These are phyloP conservation scores for Xylaria scruposa DNA, from an alignment of 495 filamentous ascomycete genomes.

Conservation along the genomic window DNA sequence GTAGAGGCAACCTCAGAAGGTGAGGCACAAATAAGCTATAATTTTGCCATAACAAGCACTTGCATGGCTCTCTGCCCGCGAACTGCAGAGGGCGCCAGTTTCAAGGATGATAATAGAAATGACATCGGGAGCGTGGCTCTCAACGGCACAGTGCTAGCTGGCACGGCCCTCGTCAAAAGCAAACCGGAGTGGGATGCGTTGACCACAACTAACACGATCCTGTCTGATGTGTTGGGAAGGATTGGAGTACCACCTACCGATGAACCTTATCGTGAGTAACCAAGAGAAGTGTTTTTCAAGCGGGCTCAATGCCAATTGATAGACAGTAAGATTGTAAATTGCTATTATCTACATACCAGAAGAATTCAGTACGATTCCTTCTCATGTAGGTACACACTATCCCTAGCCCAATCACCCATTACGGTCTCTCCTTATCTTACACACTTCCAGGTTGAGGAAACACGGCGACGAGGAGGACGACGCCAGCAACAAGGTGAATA, in stretches of 20 bases:
- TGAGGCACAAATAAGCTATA: conserved; percentile 73
- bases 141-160: conserved; percentile 83
- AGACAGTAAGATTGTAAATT: conserved; percentile 13
- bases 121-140: conserved; percentile 66
- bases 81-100: conserved; percentile 49
- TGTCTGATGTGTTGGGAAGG: conserved; percentile 61
- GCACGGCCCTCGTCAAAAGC: conserved; percentile 80
- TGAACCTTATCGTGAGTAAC: not conserved
- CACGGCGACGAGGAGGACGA: no score
- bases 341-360: conserved; percentile 20
- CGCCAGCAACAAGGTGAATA: no score
- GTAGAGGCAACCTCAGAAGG: conserved; percentile 40
- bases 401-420: not conserved
- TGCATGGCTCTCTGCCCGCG: conserved; percentile 75
- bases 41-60: conserved; percentile 73
- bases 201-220: conserved; percentile 52
- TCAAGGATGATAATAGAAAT: conserved; percentile 44
- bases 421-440: conserved; percentile 18
- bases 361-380: conserved; percentile 11
- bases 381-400: conserved; percentile 38
- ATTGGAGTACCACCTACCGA: conserved; percentile 63
- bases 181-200: conserved; percentile 73
- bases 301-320: conserved; percentile 18
- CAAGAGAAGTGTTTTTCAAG: not conserved
- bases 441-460: conserved; percentile 8